Evolutionary conservation across 2,329 filamentous ascomycete species (phyloP).

Genomic region (Exophiala sp.): DNA sequence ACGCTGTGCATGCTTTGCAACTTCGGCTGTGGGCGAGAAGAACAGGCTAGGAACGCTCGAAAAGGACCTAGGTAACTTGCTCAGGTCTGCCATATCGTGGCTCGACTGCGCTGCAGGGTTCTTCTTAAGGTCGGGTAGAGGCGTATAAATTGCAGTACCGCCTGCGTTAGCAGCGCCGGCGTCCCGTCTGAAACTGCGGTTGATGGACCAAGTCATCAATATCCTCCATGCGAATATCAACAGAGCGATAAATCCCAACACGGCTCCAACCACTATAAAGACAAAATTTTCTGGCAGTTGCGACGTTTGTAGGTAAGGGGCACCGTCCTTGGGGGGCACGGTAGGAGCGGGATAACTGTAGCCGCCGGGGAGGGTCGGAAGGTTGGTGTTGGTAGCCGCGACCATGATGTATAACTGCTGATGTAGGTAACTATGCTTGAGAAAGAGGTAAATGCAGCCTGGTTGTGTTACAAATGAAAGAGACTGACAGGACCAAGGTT

Average conservation of each 20-base stretch:
- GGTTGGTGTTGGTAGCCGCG: constrained; percentile 22
- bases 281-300: constrained; percentile 84
- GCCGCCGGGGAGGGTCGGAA: constrained; percentile 53
- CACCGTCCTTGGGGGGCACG: constrained; percentile 75
- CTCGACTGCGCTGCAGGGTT: constrained; percentile 32
- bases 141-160: constrained; percentile 59
- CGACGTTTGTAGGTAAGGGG: constrained; percentile 88
- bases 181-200: constrained; percentile 81
- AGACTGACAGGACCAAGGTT: constrained; percentile 8
- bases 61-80: constrained; percentile 25
- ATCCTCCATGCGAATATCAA: constrained; percentile 83
- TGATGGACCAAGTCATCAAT: constrained; percentile 82
- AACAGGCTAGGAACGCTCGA: constrained; percentile 59
- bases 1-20: constrained; percentile 24
- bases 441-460: constrained; percentile 5
- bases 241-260: constrained; percentile 73
- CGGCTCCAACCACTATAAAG: constrained; percentile 89
- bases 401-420: constrained; percentile 12
- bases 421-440: neutral
- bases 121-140: constrained; percentile 46
- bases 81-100: constrained; percentile 31
- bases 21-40: constrained; percentile 79
- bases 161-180: constrained; percentile 57
- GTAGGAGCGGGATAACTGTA: constrained; percentile 64
- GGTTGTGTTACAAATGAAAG: constrained; percentile 1